Conservation (phyloP, 768 basidiomycete genomes). For the Dictyophora rubrovolvata region DNA sequence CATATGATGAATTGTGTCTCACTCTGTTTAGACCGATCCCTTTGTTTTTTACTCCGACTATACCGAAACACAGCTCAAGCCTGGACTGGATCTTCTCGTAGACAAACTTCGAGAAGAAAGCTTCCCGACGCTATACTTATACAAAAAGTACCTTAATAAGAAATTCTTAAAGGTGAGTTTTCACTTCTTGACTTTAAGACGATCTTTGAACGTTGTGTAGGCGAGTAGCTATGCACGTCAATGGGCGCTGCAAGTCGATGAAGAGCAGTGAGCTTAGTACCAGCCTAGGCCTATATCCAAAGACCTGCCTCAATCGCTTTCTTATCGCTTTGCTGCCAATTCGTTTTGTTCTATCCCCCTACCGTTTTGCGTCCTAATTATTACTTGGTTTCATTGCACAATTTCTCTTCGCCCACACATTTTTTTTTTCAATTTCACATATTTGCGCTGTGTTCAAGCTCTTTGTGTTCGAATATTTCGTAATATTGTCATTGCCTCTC, state of each 20-base stretch:
- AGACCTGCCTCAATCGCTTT: not conserved
- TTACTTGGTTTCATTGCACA: not conserved
- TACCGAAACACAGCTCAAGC: slow-evolving; percentile 78
- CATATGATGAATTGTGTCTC: slow-evolving; percentile 12
- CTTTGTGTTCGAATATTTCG: not conserved
- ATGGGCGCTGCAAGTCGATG: slow-evolving; percentile 22
- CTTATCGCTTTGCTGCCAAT: slow-evolving; percentile 1
- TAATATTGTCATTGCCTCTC: not conserved
- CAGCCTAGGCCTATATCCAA: not conserved
- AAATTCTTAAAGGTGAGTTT: slow-evolving; percentile 79
- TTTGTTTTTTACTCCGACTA: slow-evolving; percentile 91
- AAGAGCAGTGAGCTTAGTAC: not conserved
- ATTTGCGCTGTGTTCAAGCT: not conserved
- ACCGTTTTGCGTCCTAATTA: not conserved
- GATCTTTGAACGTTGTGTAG: not conserved
- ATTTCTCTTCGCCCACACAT: not conserved
- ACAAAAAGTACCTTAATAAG: slow-evolving; percentile 95
- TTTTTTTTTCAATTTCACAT: not conserved
- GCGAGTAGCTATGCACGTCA: slow-evolving; percentile 26
- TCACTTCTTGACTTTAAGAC: not conserved
- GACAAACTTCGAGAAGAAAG: slow-evolving; percentile 72
- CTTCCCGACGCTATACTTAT: slow-evolving; percentile 80
- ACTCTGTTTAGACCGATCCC: slow-evolving; percentile 57
- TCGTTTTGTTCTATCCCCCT: not conserved
- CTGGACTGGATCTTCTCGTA: slow-evolving; percentile 71